These are phyloP conservation scores for Blumeriella jaapii DNA, from an alignment of 2,329 filamentous ascomycete genomes.

Conservation along the genomic window DNA sequence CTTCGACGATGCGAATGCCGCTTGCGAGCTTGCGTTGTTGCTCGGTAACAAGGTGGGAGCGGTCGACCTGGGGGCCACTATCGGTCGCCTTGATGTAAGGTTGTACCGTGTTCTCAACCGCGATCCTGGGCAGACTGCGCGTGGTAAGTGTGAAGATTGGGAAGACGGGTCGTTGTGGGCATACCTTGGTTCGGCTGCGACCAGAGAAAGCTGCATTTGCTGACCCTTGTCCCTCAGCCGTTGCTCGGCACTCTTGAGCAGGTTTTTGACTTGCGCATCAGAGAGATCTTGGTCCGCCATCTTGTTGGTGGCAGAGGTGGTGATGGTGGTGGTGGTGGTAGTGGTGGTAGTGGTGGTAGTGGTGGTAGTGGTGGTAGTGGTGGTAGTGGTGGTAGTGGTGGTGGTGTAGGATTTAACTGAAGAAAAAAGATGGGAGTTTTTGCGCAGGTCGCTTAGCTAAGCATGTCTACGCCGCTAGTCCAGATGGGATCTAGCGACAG, in stretches of 20 bases:
- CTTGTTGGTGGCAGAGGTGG: background rate
- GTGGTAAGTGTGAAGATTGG: constrained; percentile 8
- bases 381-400: too few species aligned
- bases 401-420: too few species aligned
- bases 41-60: constrained; percentile 36
- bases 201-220: constrained; percentile 7
- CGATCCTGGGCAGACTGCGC: constrained; percentile 16
- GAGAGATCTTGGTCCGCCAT: constrained; percentile 37
- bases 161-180: background rate
- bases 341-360: too few species aligned
- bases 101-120: constrained; percentile 27
- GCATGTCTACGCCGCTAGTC: too few species aligned
- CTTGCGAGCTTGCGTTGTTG: constrained; percentile 36
- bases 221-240: constrained; percentile 35
- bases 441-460: too few species aligned
- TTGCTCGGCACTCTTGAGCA: constrained; percentile 51
- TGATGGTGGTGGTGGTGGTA: background rate
- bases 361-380: too few species aligned
- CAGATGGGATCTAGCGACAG: too few species aligned
- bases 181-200: constrained; percentile 15
- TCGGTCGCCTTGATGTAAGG: constrained; percentile 42
- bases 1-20: constrained; percentile 40
- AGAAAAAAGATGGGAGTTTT: too few species aligned
- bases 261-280: constrained; percentile 50
- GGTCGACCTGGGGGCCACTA: constrained; percentile 41